Base-by-base conservation (phyloP, 108 stramenopile species). In the Cyclotella atomus region DNA sequence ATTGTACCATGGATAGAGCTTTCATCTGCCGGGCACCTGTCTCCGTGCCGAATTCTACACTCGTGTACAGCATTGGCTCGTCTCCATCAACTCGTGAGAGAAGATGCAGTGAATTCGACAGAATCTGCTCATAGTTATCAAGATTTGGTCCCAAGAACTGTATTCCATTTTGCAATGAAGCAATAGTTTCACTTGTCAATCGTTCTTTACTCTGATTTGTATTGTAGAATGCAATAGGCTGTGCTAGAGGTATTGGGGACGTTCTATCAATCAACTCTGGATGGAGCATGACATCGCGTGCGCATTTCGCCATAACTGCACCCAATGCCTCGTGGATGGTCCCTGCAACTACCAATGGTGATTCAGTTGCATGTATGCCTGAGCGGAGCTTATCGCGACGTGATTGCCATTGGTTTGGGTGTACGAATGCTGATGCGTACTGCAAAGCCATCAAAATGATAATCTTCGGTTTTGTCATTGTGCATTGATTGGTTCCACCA, bases 161-260 rank as follows among this genome's bases (percentile, higher is more conserved):
- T 10, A 75, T 19, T 21, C 65, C 56, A 57, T 75, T 66, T 67
- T 75, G 74, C 29, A 75, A 23, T 15, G 74, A 75, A 30, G 74
- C 30, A 35, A 75, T 44, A 23, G 74, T 75, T 30, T 44, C 74
- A 43, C 30, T 34, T 25, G 65, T 47, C 24, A 74, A 24, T 24
- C 21, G 15, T 19, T 38, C 34, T 20, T 29, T 41, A 20, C 41
- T 24, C 35, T 65, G 41, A 19, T 25, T 8, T 55, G 23, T 19
- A 32, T 67, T 49, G 44, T 57, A 75, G 43, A 67, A 67, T 66
- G 65, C 64, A 59, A 75, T 50, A 23, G 34, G 38, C 41, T 75
- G 74, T 23, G 65, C 16, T 25, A 56, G 74, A 2, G 74, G 74
- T 2, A 75, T 33, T 10, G 74, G 56, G 17, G 74, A 41, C 23